Conservation (phyloP, 2,329 filamentous ascomycete genomes). For the Acrocalymma vagum region DNA sequence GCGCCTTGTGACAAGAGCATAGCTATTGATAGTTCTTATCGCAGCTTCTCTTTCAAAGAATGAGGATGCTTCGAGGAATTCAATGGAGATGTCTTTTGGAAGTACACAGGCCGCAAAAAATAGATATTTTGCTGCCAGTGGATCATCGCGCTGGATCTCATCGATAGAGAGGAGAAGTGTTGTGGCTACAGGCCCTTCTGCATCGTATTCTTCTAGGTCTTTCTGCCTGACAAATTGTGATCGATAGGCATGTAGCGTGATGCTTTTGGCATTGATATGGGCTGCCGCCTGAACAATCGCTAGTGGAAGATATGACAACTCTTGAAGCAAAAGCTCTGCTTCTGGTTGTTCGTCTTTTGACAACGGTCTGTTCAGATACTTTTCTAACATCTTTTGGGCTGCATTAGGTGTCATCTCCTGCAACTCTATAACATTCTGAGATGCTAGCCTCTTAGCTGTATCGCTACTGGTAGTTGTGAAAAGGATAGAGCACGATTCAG, state of each 20-base stretch:
- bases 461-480: constrained; percentile 25
- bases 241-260: constrained; percentile 21
- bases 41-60: constrained; percentile 17
- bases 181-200: constrained; percentile 49
- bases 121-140: constrained; percentile 46
- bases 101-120: constrained; percentile 51
- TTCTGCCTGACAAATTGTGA: constrained; percentile 24
- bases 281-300: constrained; percentile 27
- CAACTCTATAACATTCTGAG: constrained; percentile 22
- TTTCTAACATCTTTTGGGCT: constrained; percentile 26
- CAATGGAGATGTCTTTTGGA: constrained; percentile 23
- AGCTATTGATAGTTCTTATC: constrained; percentile 18
- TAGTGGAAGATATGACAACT: constrained; percentile 28
- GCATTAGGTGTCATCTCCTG: constrained; percentile 18
- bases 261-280: constrained; percentile 17
- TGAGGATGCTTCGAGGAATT: constrained; percentile 23
- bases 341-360: constrained; percentile 17
- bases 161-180: constrained; percentile 55
- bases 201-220: constrained; percentile 23
- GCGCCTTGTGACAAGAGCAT: constrained; percentile 21
- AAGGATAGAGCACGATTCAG: constrained; percentile 21
- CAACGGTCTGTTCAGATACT: constrained; percentile 12
- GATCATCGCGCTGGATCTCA: constrained; percentile 27
- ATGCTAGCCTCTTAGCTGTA: constrained; percentile 19
- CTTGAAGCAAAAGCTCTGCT: constrained; percentile 18